Percentiles rank a stretch among this genome's conserved stretches.
Conservation (phyloP, 139 green algal genomes). For the Chlamydomonas applanata region DNA sequence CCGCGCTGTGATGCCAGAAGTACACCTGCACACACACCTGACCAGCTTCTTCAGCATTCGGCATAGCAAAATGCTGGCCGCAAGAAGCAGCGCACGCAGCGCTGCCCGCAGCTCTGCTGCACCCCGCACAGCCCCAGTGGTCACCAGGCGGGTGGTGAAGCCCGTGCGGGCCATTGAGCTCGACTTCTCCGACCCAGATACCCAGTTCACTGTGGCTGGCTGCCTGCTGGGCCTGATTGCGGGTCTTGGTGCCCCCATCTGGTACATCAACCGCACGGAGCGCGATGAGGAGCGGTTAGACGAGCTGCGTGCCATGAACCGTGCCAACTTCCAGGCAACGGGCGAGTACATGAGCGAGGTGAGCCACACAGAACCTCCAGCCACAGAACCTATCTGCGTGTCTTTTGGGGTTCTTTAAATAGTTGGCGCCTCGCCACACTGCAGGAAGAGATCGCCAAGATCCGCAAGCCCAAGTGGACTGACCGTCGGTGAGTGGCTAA, state of each 20-base stretch:
- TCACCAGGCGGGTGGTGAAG: neutral
- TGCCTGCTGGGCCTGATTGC: constrained; percentile 39
- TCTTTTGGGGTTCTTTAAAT: neutral
- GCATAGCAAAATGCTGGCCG: neutral
- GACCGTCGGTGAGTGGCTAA: constrained; percentile 49
- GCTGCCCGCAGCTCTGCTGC: no score
- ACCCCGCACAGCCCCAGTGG: no score
- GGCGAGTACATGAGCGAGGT: constrained; percentile 75
- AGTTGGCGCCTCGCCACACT: no score
- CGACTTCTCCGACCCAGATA: constrained; percentile 73
- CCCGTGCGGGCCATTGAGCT: constrained; percentile 63
- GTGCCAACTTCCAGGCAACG: constrained; percentile 73
- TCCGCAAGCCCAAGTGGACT: constrained; percentile 82
- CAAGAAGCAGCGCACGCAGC: no score
- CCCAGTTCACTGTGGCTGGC: constrained; percentile 50
- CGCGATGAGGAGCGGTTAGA: constrained; percentile 77
- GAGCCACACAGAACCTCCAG: neutral
- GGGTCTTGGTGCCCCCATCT: constrained; percentile 65
- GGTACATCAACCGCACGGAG: constrained; percentile 76
- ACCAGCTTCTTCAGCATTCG: no score
- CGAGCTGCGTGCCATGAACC: constrained; percentile 79
- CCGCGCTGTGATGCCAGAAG: no score
- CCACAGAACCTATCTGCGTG: neutral
- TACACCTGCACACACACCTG: no score
- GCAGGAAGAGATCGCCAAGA: constrained; percentile 77